Evolutionary conservation across 257 asterid genomes (phyloP).

Genomic region (Fraxinus pennsylvanica): DNA sequence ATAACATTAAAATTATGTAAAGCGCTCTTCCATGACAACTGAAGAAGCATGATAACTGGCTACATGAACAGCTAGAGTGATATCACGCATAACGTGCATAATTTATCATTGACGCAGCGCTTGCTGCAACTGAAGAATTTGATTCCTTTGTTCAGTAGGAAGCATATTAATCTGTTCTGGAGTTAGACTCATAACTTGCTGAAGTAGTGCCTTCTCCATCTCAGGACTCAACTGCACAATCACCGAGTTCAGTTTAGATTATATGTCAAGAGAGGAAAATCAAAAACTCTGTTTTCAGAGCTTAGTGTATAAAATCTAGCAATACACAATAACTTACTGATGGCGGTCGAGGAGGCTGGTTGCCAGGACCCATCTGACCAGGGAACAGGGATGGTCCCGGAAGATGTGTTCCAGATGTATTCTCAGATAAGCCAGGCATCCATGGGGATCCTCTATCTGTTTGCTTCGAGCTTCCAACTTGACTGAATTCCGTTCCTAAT

Average conservation of each 20-base stretch:
- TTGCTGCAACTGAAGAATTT: conserved; percentile 90
- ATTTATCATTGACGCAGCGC: conserved; percentile 65
- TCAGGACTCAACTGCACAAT: conserved; percentile 76
- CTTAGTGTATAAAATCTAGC: neutral
- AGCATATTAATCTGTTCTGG: conserved; percentile 87
- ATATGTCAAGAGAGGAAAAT: neutral
- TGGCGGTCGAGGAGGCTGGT: conserved; percentile 60
- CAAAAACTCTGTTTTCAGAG: neutral
- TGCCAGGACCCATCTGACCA: conserved; percentile 66
- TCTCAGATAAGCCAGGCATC: conserved; percentile 61
- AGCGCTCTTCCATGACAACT: neutral
- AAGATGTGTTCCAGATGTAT: conserved; percentile 45
- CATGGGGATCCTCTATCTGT: conserved; percentile 64
- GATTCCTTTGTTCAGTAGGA: conserved; percentile 86
- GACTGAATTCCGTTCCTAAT: conserved; percentile 73
- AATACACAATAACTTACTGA: conserved; percentile 43
- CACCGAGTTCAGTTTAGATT: conserved; percentile 12
- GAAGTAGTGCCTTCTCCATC: conserved; percentile 81
- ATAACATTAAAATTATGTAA: neutral
- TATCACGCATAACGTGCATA: neutral
- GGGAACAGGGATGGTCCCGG: conserved; percentile 57
- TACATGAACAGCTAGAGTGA: neutral
- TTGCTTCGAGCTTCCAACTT: conserved; percentile 69
- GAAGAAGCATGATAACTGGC: neutral
- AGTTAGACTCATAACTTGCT: conserved; percentile 91